A percentile compares a stretch with the other conserved stretches of the same genome.
phyloP scores from a whole-genome alignment of 176 grass and related monocot genomes.

The Oryza glaberrima region DNA sequence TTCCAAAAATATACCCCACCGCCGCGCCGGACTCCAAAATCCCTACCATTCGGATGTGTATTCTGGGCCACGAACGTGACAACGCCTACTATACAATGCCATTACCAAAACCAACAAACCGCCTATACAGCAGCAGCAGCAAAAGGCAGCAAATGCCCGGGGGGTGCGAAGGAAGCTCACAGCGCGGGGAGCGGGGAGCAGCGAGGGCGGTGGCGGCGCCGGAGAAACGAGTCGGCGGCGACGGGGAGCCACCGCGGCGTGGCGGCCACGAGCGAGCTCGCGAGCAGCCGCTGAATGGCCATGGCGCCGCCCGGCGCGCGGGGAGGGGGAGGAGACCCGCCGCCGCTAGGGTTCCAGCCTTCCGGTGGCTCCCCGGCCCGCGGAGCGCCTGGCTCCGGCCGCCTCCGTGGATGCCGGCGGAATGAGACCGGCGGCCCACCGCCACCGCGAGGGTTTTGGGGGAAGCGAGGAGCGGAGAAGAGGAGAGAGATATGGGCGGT shows the following conservation, averaged over 20 bases:
- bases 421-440: background rate
- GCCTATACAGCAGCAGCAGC: background rate
- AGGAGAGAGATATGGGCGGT: background rate
- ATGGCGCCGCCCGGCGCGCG: slow-evolving; percentile 31
- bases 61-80: background rate
- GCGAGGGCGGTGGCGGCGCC: slow-evolving; percentile 42
- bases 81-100: background rate
- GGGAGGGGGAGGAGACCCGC: background rate
- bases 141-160: background rate
- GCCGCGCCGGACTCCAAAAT: background rate
- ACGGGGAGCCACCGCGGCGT: slow-evolving; percentile 67
- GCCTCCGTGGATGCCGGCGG: slow-evolving; percentile 2
- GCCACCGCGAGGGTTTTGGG: background rate
- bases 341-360: slow-evolving; percentile 23
- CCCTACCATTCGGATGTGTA: background rate
- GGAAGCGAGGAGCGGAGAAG: background rate
- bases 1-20: background rate
- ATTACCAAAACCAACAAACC: background rate
- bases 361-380: background rate
- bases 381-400: background rate
- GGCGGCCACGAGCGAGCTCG: slow-evolving; percentile 66
- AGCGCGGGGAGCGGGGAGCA: slow-evolving; percentile 47
- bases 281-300: slow-evolving; percentile 76
- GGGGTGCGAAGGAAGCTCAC: slow-evolving; percentile 44
- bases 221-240: slow-evolving; percentile 62